A percentile compares a stretch with the other conserved stretches of the same genome.
Conservation (phyloP, 2,329 filamentous ascomycete species). For the Periglandula ipomoeae region DNA sequence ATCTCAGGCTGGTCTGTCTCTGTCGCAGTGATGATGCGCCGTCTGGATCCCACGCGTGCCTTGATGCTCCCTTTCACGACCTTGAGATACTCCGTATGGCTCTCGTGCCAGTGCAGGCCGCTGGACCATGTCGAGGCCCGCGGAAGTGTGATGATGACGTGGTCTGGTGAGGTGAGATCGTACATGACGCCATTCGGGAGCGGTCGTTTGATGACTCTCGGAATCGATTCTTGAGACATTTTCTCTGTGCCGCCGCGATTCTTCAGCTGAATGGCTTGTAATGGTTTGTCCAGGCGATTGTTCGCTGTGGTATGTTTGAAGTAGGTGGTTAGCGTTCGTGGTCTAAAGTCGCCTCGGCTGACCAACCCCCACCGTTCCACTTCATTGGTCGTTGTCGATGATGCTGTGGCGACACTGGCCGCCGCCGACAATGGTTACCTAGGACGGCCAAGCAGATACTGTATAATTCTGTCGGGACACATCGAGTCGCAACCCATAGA, state of each 20-base stretch:
- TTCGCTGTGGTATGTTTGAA: neutral
- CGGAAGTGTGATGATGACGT: conserved; percentile 35
- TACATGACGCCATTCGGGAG: conserved; percentile 16
- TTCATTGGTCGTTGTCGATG: neutral
- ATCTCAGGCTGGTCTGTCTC: conserved; percentile 19
- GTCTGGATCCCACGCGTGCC: conserved; percentile 13
- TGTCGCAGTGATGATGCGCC: conserved; percentile 13
- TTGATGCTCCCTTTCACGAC: conserved; percentile 29
- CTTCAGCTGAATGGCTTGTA: neutral
- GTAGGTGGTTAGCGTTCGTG: neutral
- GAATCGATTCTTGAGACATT: neutral
- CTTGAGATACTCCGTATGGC: conserved; percentile 35
- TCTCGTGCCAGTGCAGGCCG: conserved; percentile 39
- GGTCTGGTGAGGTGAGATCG: conserved; percentile 26
- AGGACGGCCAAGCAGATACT: too few relatives aligned
- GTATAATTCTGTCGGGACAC: too few relatives aligned
- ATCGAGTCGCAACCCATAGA: too few relatives aligned
- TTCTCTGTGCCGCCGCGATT: neutral
- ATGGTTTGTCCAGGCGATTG: too few relatives aligned
- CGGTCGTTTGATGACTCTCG: conserved; percentile 10
- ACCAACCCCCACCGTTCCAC: neutral
- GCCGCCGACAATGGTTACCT: too few relatives aligned
- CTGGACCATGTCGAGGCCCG: conserved; percentile 35
- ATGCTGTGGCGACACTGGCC: neutral
- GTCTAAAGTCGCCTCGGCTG: neutral